Evolutionary conservation across 2,329 filamentous ascomycete species (phyloP), one percentile per base, ranked within the genome.

Genomic region (Lasiodiplodia sp.): DNA sequence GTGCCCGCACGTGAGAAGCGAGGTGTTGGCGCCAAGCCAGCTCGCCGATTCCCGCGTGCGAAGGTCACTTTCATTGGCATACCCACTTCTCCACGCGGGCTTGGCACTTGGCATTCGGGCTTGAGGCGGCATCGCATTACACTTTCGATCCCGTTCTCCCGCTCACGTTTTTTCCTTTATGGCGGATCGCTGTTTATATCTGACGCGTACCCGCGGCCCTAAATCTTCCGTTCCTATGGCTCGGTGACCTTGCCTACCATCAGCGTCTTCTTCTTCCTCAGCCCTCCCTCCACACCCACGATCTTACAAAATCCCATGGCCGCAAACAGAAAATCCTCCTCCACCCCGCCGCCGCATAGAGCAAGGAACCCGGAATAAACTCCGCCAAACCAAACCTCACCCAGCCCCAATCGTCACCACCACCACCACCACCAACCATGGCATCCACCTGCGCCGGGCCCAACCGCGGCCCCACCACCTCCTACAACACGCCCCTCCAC

Each of bases 401-500:
- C 40, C 53, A 23, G 28, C 21, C 37, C 28, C 7, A 4, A n/a
- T 3, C 34, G 2, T 7, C 57, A 14, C 23, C 23, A 5, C 16
- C 31, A 52, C 38, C 12, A 11, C 25, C n/a, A 23, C 25, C 4
- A 14, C 44, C 28, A 18, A 7, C 38, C 14, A 23, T 25, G 38
- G 4, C n/a, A 31, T 8, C 16, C 16, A 25, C 47, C 8, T 52
- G 60, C 44, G 44, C 18, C 44, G 4, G 18, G 0, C 16, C 44
- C 18, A 14, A 11, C 25, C 28, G 44, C 47, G 28, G n/a, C 60
- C 8, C 3, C 28, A 2, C 11, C 6, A 16, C n/a, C n/a, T 7
- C 51, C 2, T 78, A 78, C 69, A 70, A 78, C 68, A 70, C 76
- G 0, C 67, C 73, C 0, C 72, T 78, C 21, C 77, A 78, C 60